phyloP scores from a whole-genome alignment of 768 basidiomycete species.

The Tylopilus plumbeoviolaceoides region DNA sequence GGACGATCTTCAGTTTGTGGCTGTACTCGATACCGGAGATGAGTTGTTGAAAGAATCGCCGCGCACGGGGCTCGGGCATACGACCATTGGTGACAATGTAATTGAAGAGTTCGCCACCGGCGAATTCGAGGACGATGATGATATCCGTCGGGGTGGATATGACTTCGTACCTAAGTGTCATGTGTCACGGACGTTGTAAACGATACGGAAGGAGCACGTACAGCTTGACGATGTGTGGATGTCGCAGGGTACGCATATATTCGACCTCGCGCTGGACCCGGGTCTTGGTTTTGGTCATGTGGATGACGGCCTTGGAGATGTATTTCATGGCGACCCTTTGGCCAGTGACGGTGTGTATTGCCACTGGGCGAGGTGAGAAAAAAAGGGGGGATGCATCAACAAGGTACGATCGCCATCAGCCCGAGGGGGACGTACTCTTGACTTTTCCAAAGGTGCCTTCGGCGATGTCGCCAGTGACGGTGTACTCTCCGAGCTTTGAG shows the following conservation, averaged over 20 bases:
- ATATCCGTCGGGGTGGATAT: conserved; percentile 95
- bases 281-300: conserved; percentile 85
- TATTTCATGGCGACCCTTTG: conserved; percentile 98
- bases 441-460: conserved; percentile 99
- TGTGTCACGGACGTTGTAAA: neutral
- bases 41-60: conserved; percentile 97
- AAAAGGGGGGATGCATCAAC: conserved; percentile 12
- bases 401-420: conserved; percentile 12
- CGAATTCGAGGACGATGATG: conserved; percentile 97
- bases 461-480: conserved; percentile 81
- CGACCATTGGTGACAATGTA: conserved; percentile 94
- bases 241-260: conserved; percentile 90
- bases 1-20: conserved; percentile 94
- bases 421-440: conserved; percentile 68
- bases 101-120: conserved; percentile 95
- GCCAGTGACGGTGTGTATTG: conserved; percentile 89
- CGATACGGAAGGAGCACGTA: conserved; percentile 34
- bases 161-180: conserved; percentile 61
- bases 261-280: conserved; percentile 94
- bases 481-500: conserved; percentile 88
- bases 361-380: conserved; percentile 53
- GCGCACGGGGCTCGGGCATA: conserved; percentile 83
- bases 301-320: conserved; percentile 91
- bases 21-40: conserved; percentile 95
- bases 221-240: conserved; percentile 99